phyloP scores from a whole-genome alignment of 169 alveolate genomes.

The Plasmodium relictum region DNA sequence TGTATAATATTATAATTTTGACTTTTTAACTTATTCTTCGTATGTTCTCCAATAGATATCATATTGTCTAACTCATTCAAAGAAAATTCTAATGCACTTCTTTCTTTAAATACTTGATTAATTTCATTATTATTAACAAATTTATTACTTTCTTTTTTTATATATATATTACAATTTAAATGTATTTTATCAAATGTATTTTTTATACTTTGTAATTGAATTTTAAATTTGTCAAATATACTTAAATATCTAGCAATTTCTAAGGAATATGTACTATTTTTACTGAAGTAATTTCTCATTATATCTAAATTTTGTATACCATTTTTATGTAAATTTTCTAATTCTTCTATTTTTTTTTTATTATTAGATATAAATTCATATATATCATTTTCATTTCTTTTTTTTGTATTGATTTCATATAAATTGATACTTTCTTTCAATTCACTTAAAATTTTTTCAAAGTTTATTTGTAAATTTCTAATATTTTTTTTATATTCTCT shows the following conservation, averaged over 20 bases:
- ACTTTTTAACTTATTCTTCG: constrained; percentile 26
- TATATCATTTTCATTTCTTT: constrained; percentile 25
- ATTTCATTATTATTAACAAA: constrained; percentile 22
- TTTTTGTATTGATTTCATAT: constrained; percentile 20
- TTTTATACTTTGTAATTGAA: constrained; percentile 48
- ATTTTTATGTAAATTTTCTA: constrained; percentile 54
- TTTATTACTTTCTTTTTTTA: neutral
- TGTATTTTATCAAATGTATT: constrained; percentile 41
- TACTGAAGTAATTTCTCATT: constrained; percentile 58
- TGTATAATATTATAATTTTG: constrained; percentile 48
- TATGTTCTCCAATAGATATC: constrained; percentile 33
- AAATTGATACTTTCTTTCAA: constrained; percentile 29
- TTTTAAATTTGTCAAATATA: constrained; percentile 72
- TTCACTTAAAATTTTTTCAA: constrained; percentile 56
- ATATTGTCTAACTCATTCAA: constrained; percentile 58
- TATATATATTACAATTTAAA: constrained; percentile 13
- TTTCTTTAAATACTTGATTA: constrained; percentile 55
- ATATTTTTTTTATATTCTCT: constrained; percentile 63
- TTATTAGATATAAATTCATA: constrained; percentile 27
- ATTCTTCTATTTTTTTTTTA: constrained; percentile 51
- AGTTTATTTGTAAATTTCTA: constrained; percentile 50
- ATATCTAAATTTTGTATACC: constrained; percentile 50
- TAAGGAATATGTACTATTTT: constrained; percentile 46
- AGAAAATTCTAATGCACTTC: constrained; percentile 55
- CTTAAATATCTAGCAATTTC: constrained; percentile 70